Evolutionary conservation across 108 stramenopile species (phyloP).

Genomic region (Skeletonema menzelii): DNA sequence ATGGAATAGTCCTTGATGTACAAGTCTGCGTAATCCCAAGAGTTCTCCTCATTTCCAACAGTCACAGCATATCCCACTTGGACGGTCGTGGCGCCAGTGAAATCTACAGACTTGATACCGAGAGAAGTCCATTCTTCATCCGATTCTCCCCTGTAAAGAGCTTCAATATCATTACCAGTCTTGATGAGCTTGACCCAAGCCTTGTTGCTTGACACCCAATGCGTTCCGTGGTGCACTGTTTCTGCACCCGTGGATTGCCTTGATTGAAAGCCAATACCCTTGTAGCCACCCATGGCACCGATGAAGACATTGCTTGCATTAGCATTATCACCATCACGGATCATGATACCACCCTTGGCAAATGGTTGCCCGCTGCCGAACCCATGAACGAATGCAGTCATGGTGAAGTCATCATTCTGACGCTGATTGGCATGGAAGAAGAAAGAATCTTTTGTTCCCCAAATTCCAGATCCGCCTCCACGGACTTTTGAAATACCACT

Average conservation of each 20-base stretch:
- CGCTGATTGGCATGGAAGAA: constrained; percentile 1
- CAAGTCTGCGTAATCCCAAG: not conserved
- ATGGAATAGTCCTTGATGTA: not conserved
- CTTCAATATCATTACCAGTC: not conserved
- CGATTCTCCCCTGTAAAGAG: not conserved
- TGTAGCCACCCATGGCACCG: not conserved
- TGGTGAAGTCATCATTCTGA: not conserved
- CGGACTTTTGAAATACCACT: not conserved
- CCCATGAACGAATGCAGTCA: constrained; percentile 6
- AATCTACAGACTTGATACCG: not conserved
- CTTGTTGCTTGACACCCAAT: constrained; percentile 1
- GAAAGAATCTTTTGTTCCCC: constrained; percentile 29
- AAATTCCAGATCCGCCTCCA: constrained; percentile 27
- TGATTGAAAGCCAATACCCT: constrained; percentile 22
- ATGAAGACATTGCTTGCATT: constrained; percentile 26
- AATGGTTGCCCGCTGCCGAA: not conserved
- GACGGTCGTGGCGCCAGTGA: not conserved
- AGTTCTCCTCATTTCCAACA: not conserved
- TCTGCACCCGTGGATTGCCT: not conserved
- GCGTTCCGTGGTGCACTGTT: constrained; percentile 1
- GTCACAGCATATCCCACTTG: not conserved
- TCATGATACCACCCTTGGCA: constrained; percentile 33
- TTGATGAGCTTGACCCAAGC: constrained; percentile 15
- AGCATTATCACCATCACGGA: constrained; percentile 6
- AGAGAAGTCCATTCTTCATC: not conserved